Conservation (phyloP, 1,284 basidiomycete species). For the Somion occarium region DNA sequence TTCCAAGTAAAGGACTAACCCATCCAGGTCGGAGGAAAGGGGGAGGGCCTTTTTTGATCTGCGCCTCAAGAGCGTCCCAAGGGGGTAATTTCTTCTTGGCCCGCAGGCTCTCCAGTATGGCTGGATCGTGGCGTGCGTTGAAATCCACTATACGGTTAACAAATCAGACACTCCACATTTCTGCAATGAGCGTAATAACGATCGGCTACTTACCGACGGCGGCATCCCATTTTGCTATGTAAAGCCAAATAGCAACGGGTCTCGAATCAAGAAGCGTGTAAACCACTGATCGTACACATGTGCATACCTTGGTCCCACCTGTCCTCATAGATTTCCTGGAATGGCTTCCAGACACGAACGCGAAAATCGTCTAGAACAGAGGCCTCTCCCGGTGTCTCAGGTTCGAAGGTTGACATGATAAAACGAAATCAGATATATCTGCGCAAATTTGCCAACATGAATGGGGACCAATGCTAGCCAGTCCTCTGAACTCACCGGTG, state of each 20-base stretch:
- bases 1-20: slow-evolving; percentile 26
- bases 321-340: slow-evolving; percentile 28
- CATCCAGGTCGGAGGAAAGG: slow-evolving; percentile 29
- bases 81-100: slow-evolving; percentile 24
- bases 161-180: no score
- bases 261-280: background rate
- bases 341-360: slow-evolving; percentile 24
- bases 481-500: background rate
- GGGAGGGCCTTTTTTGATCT: slow-evolving; percentile 28
- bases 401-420: background rate
- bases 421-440: background rate
- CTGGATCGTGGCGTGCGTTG: slow-evolving; percentile 21
- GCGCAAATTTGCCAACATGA: background rate
- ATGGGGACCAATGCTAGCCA: background rate
- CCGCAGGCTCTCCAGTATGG: slow-evolving; percentile 23
- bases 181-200: slow-evolving; percentile 3
- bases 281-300: background rate
- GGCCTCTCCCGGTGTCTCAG: slow-evolving; percentile 22
- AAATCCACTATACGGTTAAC: slow-evolving; percentile 18
- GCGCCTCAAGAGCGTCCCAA: slow-evolving; percentile 26
- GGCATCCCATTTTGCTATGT: slow-evolving; percentile 23
- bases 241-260: background rate
- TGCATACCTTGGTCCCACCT: slow-evolving; percentile 26
- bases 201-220: slow-evolving; percentile 20
- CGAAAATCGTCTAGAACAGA: slow-evolving; percentile 26